A percentile compares a stretch with the other conserved stretches of the same genome.
phyloP scores from a whole-genome alignment of 345 rosid species.

The Dimocarpus longan region DNA sequence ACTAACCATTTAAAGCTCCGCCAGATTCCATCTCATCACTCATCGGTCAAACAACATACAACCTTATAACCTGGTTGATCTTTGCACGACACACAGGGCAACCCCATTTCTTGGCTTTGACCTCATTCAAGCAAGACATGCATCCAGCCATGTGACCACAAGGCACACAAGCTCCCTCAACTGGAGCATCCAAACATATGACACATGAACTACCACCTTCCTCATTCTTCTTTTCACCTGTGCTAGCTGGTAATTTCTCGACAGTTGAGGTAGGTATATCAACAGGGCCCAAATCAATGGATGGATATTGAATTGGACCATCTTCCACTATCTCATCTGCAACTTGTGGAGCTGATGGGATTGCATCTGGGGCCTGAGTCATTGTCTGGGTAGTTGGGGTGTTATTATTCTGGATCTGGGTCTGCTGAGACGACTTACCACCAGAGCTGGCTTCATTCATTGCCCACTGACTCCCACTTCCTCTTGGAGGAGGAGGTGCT shows the following conservation, averaged over 20 bases:
- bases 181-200: slow-evolving; percentile 91
- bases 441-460: slow-evolving; percentile 31
- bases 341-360: slow-evolving; percentile 71
- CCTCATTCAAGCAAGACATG: slow-evolving; percentile 85
- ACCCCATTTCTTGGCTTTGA: slow-evolving; percentile 84
- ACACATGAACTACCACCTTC: slow-evolving; percentile 56
- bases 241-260: slow-evolving; percentile 28
- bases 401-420: slow-evolving; percentile 20
- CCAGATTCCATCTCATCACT: background rate
- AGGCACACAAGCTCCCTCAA: slow-evolving; percentile 94
- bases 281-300: slow-evolving; percentile 64
- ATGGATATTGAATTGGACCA: slow-evolving; percentile 80
- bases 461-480: slow-evolving; percentile 26
- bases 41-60: slow-evolving; percentile 66
- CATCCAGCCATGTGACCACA: slow-evolving; percentile 99
- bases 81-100: slow-evolving; percentile 95
- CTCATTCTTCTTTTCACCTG: slow-evolving; percentile 47
- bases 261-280: slow-evolving; percentile 39
- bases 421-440: slow-evolving; percentile 22
- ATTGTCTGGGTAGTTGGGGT: slow-evolving; percentile 18
- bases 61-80: slow-evolving; percentile 74
- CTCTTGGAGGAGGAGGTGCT: slow-evolving; percentile 35
- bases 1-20: slow-evolving; percentile 17
- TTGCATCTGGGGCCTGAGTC: slow-evolving; percentile 31
- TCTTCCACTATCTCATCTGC: slow-evolving; percentile 47